Base-by-base conservation (phyloP, 192 early-diverging fungal species). In the Podila horticola region DNA sequence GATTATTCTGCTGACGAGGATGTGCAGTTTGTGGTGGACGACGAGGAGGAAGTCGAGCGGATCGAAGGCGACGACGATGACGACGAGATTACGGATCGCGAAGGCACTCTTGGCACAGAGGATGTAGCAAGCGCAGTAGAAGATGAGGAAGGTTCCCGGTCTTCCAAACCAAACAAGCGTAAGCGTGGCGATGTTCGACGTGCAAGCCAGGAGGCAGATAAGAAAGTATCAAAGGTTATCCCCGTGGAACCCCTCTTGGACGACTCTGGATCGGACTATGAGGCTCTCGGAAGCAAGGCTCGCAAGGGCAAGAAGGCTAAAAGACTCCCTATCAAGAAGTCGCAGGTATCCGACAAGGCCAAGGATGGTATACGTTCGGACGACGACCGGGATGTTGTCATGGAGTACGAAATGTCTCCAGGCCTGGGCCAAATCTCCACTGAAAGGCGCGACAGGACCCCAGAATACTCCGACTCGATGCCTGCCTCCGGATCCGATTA, bases 201-300 rank as follows among this genome's bases (percentile, higher is more conserved):
- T 5, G 12, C 24, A 24, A 60, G 22, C 13, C 30, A 65, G 22
- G 74, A 69, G 24, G 24, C 55, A 45, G 69, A 72, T 20, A 63
- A 52, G 59, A 67, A 41, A 19, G 65, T 22, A 26, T 22, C 30
- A 15, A 58, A 52, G 4, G 11, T 20, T 9, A 15, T 52, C 52
- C 26, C 48, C 2, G 15, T 58, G 20, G 55, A 19, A 5, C 38
- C 66, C 15, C 58, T 49, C 10, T 58, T 61, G n/a, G 55, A 29
- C 4, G 77, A 72, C 34, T 81, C 77, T 26, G 77, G 77, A 11
- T 81, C 77, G 3, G 77, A 81, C 28, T 69, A 65, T 28, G 71
- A 69, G 57, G 45, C 50, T 17, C 61, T 48, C 2, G n/a, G 33
- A 3, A 50, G 61, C 17, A 81, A 69, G 28, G 33, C 22, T 4